phyloP scores from a whole-genome alignment of 345 rosid genomes.

The Lagerstroemia speciosa region DNA sequence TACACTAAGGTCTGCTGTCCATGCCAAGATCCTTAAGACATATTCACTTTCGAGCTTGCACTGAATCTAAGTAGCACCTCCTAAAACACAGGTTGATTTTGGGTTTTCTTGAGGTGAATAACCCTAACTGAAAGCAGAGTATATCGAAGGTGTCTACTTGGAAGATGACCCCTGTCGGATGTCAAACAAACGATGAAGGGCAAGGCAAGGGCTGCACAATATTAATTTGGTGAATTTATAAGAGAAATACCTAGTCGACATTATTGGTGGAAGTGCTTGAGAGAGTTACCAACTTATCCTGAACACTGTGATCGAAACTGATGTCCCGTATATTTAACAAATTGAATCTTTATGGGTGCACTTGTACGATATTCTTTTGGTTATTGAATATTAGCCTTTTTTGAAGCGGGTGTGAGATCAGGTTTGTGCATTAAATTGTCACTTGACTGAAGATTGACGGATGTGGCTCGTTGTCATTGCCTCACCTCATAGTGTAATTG shows the following conservation, averaged over 20 bases:
- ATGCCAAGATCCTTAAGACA: background rate
- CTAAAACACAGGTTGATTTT: slow-evolving; percentile 4
- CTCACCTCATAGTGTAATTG: too few relatives aligned
- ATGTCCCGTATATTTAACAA: too few relatives aligned
- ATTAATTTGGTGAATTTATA: background rate
- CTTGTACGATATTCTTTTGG: too few relatives aligned
- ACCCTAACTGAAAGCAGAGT: background rate
- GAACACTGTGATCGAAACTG: background rate
- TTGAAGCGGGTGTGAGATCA: too few relatives aligned
- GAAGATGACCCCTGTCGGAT: background rate
- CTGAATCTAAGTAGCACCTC: background rate
- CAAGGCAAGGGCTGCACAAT: background rate
- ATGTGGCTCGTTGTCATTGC: too few relatives aligned
- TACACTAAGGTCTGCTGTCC: slow-evolving; percentile 30
- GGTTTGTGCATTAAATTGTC: too few relatives aligned
- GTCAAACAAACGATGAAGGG: background rate
- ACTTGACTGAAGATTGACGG: too few relatives aligned
- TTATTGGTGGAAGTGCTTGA: background rate
- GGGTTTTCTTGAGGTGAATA: background rate
- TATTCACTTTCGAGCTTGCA: background rate
- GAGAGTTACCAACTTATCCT: background rate
- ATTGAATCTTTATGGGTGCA: too few relatives aligned
- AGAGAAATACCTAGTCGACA: background rate
- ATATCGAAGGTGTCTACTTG: background rate
- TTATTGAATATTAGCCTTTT: too few relatives aligned